Conservation (phyloP, 2,329 filamentous ascomycete species). For the Pseudocercospora pini-densiflorae region DNA sequence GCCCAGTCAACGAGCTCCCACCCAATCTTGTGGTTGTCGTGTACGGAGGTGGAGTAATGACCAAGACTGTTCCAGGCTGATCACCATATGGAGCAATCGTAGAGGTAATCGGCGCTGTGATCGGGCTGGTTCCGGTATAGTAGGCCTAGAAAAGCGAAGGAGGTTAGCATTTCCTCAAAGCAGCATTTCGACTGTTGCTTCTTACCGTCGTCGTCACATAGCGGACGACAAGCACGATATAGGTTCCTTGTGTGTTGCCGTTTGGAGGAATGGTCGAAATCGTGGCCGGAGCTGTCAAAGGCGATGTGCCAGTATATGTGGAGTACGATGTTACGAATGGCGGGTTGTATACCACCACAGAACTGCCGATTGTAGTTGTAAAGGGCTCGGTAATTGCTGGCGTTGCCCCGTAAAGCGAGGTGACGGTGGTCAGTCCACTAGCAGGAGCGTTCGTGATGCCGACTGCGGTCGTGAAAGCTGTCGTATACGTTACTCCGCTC, state of each 20-base stretch:
- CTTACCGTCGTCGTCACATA: slow-evolving; percentile 16
- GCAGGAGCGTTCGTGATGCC: background rate
- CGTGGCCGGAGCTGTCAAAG: slow-evolving; percentile 14
- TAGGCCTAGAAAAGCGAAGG: background rate
- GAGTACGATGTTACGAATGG: slow-evolving; percentile 6
- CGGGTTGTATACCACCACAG: background rate
- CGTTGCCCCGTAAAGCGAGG: background rate
- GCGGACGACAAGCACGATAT: slow-evolving; percentile 6
- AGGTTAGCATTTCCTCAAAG: no score
- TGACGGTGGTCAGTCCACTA: background rate
- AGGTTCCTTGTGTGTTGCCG: slow-evolving; percentile 14
- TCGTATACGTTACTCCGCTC: slow-evolving; percentile 1
- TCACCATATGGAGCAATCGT: slow-evolving; percentile 8
- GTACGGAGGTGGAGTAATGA: slow-evolving; percentile 12
- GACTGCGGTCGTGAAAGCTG: slow-evolving; percentile 1
- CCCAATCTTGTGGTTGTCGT: slow-evolving; percentile 8
- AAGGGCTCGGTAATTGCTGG: slow-evolving; percentile 1
- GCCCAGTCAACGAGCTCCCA: background rate
- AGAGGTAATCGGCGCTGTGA: slow-evolving; percentile 13
- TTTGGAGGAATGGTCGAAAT: slow-evolving; percentile 12
- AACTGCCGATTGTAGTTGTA: slow-evolving; percentile 6
- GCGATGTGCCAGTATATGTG: slow-evolving; percentile 13
- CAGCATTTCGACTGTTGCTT: no score
- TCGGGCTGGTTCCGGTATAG: slow-evolving; percentile 11
- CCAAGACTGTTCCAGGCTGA: slow-evolving; percentile 11